phyloP scores from a whole-genome alignment of 352 stramenopile species.

The Globisporangium recalcitrans region DNA sequence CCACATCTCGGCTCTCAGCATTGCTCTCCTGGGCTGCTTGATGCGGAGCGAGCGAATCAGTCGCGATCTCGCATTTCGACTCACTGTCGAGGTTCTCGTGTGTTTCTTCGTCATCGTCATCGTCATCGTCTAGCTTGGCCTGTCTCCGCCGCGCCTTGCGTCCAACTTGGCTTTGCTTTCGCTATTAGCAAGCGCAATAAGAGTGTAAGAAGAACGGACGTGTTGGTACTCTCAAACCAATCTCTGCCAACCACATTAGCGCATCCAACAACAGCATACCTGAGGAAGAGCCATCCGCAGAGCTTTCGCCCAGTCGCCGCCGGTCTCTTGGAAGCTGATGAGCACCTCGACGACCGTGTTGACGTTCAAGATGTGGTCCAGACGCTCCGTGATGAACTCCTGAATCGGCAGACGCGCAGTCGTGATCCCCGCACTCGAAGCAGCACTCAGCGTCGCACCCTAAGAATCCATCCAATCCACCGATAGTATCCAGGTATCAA shows the following conservation, averaged over 20 bases:
- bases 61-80: neutral
- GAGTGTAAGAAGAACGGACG: neutral
- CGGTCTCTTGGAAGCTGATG: conserved; percentile 38
- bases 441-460: conserved; percentile 52
- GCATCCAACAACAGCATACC: conserved; percentile 21
- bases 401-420: conserved; percentile 70
- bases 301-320: conserved; percentile 42
- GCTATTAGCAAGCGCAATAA: conserved; percentile 11
- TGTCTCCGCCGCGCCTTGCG: conserved; percentile 28
- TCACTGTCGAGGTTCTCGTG: neutral
- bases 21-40: neutral
- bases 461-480: conserved; percentile 11
- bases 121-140: neutral
- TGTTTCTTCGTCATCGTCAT: neutral
- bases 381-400: conserved; percentile 54
- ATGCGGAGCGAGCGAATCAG: neutral
- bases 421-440: conserved; percentile 36
- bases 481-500: neutral
- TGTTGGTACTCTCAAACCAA: neutral
- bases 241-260: neutral
- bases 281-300: conserved; percentile 46
- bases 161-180: conserved; percentile 36
- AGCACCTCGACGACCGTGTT: conserved; percentile 75
- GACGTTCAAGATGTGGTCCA: conserved; percentile 79
- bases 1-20: neutral